These are phyloP conservation scores for Debaryomyces nepalensis DNA, from an alignment of 1,139 yeast species.

Conservation along the genomic window DNA sequence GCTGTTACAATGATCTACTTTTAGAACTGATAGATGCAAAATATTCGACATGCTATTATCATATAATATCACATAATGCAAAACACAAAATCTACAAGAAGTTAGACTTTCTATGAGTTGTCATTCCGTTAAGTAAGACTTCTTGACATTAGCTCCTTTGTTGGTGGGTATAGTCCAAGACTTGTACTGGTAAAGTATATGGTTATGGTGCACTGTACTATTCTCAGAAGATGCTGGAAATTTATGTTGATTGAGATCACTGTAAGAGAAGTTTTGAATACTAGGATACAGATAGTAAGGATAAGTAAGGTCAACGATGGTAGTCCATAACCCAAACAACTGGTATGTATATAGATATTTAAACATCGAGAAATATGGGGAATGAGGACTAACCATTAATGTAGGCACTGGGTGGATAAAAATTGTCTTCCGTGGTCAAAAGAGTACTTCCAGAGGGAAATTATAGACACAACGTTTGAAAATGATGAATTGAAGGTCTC, in stretches of 20 bases:
- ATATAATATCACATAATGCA: too few species aligned
- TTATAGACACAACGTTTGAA: slow-evolving; percentile 41
- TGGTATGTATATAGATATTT: slow-evolving; percentile 50
- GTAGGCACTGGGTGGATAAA: slow-evolving; percentile 85
- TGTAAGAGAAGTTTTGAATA: neutral
- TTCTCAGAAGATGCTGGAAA: slow-evolving; percentile 3
- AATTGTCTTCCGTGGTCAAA: slow-evolving; percentile 81
- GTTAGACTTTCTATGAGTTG: too few species aligned
- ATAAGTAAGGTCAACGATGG: slow-evolving; percentile 45
- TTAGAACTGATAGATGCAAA: too few species aligned
- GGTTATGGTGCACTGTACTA: slow-evolving; percentile 9
- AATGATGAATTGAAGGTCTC: slow-evolving; percentile 39
- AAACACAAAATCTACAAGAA: too few species aligned
- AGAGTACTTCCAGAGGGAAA: slow-evolving; percentile 53
- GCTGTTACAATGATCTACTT: too few species aligned
- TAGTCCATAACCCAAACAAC: slow-evolving; percentile 82
- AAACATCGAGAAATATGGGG: slow-evolving; percentile 1
- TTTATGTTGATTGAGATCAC: neutral
- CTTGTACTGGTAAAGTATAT: neutral
- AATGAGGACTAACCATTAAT: slow-evolving; percentile 10
- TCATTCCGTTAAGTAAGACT: too few species aligned
- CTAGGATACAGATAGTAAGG: neutral
- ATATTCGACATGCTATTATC: too few species aligned
- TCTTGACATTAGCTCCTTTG: too few species aligned
- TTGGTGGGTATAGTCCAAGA: neutral